A percentile compares a stretch with the other conserved stretches of the same genome.
Conservation (phyloP, 1,284 basidiomycete genomes). For the Puccinia horiana region DNA sequence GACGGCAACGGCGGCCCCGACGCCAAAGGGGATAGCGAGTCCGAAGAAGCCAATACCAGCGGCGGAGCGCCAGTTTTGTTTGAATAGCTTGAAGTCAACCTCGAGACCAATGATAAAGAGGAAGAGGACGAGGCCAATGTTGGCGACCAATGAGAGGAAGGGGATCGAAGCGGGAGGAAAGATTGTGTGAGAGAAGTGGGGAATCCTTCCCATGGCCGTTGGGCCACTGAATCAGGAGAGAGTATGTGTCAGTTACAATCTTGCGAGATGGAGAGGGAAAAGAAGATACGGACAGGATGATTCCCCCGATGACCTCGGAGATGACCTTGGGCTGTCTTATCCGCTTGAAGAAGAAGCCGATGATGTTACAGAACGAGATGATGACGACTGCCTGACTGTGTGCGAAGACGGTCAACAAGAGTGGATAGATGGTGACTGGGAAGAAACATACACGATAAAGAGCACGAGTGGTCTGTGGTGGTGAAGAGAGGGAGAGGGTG, state of each 20-base stretch:
- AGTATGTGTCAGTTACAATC: background rate
- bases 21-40: slow-evolving; percentile 75
- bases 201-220: slow-evolving; percentile 64
- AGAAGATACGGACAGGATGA: slow-evolving; percentile 63
- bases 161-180: slow-evolving; percentile 74
- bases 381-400: slow-evolving; percentile 65
- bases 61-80: slow-evolving; percentile 64
- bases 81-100: slow-evolving; percentile 78
- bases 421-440: background rate
- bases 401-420: background rate
- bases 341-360: slow-evolving; percentile 67
- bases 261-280: background rate
- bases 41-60: slow-evolving; percentile 66
- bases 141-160: slow-evolving; percentile 77
- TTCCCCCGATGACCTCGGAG: slow-evolving; percentile 80
- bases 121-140: slow-evolving; percentile 68
- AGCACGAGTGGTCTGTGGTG: slow-evolving; percentile 33
- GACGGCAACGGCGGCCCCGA: slow-evolving; percentile 78
- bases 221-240: slow-evolving; percentile 1
- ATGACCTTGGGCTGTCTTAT: slow-evolving; percentile 83
- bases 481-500: background rate
- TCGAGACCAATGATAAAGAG: slow-evolving; percentile 86
- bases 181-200: slow-evolving; percentile 76
- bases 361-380: slow-evolving; percentile 71
- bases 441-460: slow-evolving; percentile 39